phyloP scores from a whole-genome alignment of 2,329 filamentous ascomycete genomes.

The Zymoseptoria crescenta region DNA sequence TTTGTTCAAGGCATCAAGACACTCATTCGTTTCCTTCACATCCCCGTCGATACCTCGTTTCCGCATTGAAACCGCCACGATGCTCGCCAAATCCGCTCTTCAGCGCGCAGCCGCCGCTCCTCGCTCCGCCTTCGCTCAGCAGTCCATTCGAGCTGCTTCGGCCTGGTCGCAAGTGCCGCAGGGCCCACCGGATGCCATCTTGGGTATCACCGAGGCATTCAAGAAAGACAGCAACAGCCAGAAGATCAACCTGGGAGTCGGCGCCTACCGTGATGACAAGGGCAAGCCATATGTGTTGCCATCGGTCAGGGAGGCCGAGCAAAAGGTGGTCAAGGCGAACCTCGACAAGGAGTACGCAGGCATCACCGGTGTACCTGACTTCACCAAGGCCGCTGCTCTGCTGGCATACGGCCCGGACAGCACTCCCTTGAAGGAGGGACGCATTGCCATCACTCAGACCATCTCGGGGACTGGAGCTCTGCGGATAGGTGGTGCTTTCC shows the following conservation, averaged over 20 bases:
- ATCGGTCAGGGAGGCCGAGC: conserved; percentile 81
- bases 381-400: conserved; percentile 83
- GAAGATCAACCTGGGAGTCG: conserved; percentile 99
- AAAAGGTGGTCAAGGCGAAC: conserved; percentile 68
- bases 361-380: conserved; percentile 91
- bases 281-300: conserved; percentile 97
- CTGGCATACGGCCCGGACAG: conserved; percentile 85
- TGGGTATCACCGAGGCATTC: conserved; percentile 95
- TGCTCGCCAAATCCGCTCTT: conserved; percentile 26
- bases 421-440: conserved; percentile 61
- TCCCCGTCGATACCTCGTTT: not conserved
- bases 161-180: conserved; percentile 88
- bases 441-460: conserved; percentile 89
- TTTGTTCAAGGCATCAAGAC: not conserved
- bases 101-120: conserved; percentile 24
- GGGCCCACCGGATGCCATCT: conserved; percentile 75
- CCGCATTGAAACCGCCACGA: conserved; percentile 10
- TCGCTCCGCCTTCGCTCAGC: conserved; percentile 19
- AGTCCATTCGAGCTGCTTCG: conserved; percentile 57
- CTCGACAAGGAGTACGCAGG: conserved; percentile 97
- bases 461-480: conserved; percentile 97
- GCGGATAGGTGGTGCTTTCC: conserved; percentile 88
- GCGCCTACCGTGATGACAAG: conserved; percentile 95
- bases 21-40: not conserved
- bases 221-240: conserved; percentile 88